These are phyloP conservation scores for Claviceps pazoutovae DNA, from an alignment of 2,329 filamentous ascomycete species.

Conservation along the genomic window DNA sequence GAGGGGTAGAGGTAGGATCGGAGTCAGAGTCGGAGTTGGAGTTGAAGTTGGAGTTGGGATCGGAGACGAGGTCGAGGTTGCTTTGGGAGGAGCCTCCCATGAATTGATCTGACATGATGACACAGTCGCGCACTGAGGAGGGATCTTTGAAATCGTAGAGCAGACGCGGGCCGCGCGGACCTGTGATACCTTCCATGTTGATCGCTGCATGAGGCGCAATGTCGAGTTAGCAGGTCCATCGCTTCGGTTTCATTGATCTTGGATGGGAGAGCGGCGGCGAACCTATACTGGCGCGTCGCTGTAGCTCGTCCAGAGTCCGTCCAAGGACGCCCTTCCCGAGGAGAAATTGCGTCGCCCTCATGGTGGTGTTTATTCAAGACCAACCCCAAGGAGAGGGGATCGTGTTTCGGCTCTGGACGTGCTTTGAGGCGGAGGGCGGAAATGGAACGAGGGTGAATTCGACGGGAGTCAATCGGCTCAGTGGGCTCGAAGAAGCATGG, in stretches of 20 bases:
- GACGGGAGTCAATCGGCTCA: too few relatives aligned
- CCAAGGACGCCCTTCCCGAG: conserved; percentile 40
- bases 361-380: conserved; percentile 13
- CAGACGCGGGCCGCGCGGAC: conserved; percentile 46
- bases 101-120: conserved; percentile 74
- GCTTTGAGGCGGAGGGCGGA: too few relatives aligned
- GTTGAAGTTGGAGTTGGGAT: not conserved
- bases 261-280: not conserved
- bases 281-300: conserved; percentile 43
- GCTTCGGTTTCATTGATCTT: not conserved
- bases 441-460: not conserved
- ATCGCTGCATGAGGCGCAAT: conserved; percentile 33
- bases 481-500: too few relatives aligned
- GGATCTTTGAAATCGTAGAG: conserved; percentile 49
- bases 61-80: conserved; percentile 48
- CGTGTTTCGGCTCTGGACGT: too few relatives aligned
- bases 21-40: not conserved
- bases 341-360: conserved; percentile 32
- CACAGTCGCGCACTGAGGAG: conserved; percentile 38
- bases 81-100: conserved; percentile 76
- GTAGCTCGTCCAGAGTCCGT: conserved; percentile 47
- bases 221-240: not conserved
- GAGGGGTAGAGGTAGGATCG: not conserved
- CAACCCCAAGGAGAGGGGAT: too few relatives aligned
- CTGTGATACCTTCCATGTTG: conserved; percentile 54